phyloP scores from a whole-genome alignment of 257 asterid species.

The Jaltomata sinuosa region DNA sequence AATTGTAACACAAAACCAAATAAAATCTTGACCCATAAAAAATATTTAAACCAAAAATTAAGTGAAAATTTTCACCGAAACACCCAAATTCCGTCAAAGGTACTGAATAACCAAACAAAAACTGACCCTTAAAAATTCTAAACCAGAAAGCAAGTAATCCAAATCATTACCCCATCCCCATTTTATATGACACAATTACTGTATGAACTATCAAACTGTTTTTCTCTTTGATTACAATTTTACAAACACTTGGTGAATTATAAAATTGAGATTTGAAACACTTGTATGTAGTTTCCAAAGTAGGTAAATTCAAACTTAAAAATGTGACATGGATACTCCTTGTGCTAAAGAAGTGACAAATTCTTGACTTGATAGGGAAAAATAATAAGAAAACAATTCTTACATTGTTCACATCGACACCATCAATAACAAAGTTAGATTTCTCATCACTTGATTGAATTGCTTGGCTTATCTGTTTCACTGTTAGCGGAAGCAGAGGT shows the following conservation, averaged over 20 bases:
- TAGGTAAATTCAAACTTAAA: not conserved
- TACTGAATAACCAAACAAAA: not conserved
- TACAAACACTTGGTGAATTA: not conserved
- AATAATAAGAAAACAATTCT: not conserved
- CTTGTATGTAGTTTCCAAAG: not conserved
- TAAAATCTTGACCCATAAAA: not conserved
- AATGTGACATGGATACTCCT: not conserved
- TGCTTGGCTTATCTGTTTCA: slow-evolving; percentile 74
- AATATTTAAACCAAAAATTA: not conserved
- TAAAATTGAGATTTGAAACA: not conserved
- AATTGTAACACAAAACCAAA: not conserved
- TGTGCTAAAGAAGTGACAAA: not conserved
- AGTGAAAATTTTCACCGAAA: not conserved
- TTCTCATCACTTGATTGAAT: slow-evolving; percentile 55
- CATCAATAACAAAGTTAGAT: slow-evolving; percentile 56
- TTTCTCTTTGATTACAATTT: not conserved
- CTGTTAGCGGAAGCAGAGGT: slow-evolving; percentile 68
- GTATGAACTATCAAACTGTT: not conserved
- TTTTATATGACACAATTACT: not conserved
- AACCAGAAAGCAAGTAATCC: not conserved
- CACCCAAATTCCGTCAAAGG: not conserved
- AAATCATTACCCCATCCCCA: not conserved
- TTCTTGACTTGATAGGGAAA: not conserved
- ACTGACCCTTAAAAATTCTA: not conserved
- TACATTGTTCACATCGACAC: slow-evolving; percentile 72